Evolutionary conservation across 2,329 filamentous ascomycete genomes (phyloP), one percentile per base, ranked within the genome.

Genomic region (Ophiostoma triangulosporum): DNA sequence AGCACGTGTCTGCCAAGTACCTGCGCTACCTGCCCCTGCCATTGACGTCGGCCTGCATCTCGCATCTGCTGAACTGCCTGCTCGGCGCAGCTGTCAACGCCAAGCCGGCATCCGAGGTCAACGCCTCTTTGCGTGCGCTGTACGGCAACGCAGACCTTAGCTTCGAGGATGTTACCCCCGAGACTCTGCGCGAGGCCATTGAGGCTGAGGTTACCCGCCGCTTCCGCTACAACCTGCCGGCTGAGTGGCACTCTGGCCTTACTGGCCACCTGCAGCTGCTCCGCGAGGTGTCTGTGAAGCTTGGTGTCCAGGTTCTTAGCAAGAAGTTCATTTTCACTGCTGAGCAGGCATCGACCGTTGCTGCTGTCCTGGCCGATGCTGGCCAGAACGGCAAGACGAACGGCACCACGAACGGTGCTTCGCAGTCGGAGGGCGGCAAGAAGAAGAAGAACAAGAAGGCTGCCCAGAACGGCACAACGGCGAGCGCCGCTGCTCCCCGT

Each of bases 11-110:
- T 54, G 83, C 88, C 66, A 78, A 78, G 61, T 86, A 94, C 66
- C 74, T 98, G 57, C 83, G 85, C 59, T 80, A 86, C 58, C 70
- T 96, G 20, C 88, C 93, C 22, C 76, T 85, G 58, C 81, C 87
- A 14, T 83, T 97, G 58, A 82, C 84, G n/a, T 77, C 87, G 49
- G 74, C 86, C 56, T 91, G 86, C 65, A 72, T 91, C 57, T 76
- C 90, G 6, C 93, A 98, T 65, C 74, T 98, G 50, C 76, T 98
- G 60, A 98, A 98, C 74, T 98, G 93, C 68, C 74, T 98, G 38
- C 74, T 98, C 33, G 93, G 93, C 14, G 74, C 75, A 48, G 78
- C 77, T 40, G 70, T 91, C 54, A 95, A 95, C 67, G 63, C 78
- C n/a, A 81, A 84, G 61, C 93, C 93, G 26, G 74, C 76, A 51